Percentiles rank a stretch among this genome's conserved stretches.
Conservation (phyloP, 371 early-diverging fungal genomes). For the Mortierella sp. region DNA sequence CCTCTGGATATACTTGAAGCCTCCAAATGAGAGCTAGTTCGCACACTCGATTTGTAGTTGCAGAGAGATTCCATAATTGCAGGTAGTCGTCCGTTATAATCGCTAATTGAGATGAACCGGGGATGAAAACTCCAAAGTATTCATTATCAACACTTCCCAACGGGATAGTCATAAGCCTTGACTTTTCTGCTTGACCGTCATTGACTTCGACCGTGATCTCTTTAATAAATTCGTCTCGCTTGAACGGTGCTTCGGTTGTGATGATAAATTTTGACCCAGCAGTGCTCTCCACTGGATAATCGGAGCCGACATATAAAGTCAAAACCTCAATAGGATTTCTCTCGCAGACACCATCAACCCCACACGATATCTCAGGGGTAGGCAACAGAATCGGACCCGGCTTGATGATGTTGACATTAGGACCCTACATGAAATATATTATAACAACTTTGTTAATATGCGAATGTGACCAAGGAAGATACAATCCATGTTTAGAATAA, state of each 20-base stretch:
- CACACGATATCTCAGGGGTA: not conserved
- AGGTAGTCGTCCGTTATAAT: conserved; percentile 1
- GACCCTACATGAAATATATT: not conserved
- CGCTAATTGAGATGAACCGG: conserved; percentile 14
- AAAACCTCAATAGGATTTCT: not conserved
- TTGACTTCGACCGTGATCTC: not conserved
- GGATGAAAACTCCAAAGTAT: conserved; percentile 4
- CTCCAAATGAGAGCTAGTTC: conserved; percentile 13
- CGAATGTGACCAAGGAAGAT: not conserved
- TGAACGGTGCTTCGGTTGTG: not conserved
- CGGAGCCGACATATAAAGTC: not conserved
- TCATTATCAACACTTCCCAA: not conserved
- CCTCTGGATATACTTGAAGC: not conserved
- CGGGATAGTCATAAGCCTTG: conserved; percentile 8
- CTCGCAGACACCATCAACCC: not conserved
- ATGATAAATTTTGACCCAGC: conserved; percentile 2
- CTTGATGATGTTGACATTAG: conserved; percentile 11
- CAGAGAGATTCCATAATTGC: conserved; percentile 14
- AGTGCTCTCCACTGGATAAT: not conserved
- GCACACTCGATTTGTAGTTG: not conserved
- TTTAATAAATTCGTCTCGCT: not conserved
- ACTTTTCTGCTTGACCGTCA: not conserved
- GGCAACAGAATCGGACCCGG: conserved; percentile 4
- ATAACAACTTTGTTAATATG: not conserved
- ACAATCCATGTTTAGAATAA: not conserved